Evolutionary conservation across 2,329 filamentous ascomycete species (phyloP).

Genomic region (Penicillium sp.): DNA sequence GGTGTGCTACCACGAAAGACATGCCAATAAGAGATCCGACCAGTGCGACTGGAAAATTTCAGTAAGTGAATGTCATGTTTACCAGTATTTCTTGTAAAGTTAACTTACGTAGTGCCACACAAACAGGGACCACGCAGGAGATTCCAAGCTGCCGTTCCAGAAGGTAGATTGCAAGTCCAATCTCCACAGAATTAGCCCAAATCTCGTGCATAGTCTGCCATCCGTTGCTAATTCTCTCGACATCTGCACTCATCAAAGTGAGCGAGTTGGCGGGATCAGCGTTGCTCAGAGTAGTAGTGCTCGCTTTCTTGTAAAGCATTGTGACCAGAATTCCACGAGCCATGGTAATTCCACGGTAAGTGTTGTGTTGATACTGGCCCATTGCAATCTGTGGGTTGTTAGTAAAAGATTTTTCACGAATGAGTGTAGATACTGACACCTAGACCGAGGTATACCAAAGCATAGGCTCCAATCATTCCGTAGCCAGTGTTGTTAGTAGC

Average conservation of each 20-base stretch:
- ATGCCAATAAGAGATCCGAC: slow-evolving; percentile 36
- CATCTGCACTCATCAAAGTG: slow-evolving; percentile 49
- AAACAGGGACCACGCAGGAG: slow-evolving; percentile 47
- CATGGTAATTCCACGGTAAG: slow-evolving; percentile 46
- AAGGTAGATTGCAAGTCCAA: slow-evolving; percentile 48
- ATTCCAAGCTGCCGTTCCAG: slow-evolving; percentile 43
- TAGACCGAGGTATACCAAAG: slow-evolving; percentile 44
- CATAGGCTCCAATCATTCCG: slow-evolving; percentile 46
- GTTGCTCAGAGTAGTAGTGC: slow-evolving; percentile 31
- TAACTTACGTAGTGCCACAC: slow-evolving; percentile 41
- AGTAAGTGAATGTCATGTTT: background rate
- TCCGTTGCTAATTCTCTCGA: slow-evolving; percentile 45
- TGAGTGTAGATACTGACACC: slow-evolving; percentile 32
- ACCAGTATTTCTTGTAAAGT: background rate
- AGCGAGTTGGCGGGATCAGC: slow-evolving; percentile 40
- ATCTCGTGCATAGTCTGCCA: slow-evolving; percentile 46
- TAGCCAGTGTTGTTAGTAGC: slow-evolving; percentile 39
- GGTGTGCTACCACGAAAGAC: slow-evolving; percentile 39
- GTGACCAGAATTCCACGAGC: slow-evolving; percentile 47
- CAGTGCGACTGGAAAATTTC: slow-evolving; percentile 29
- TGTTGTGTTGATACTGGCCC: slow-evolving; percentile 43
- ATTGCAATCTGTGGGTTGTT: slow-evolving; percentile 33
- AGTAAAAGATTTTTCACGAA: background rate
- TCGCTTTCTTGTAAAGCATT: slow-evolving; percentile 51
- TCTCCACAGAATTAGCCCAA: slow-evolving; percentile 47